Evolutionary conservation across 495 filamentous ascomycete species (phyloP), one percentile per base, ranked within the genome.

Genomic region (Aspergillus saccharolyticus): DNA sequence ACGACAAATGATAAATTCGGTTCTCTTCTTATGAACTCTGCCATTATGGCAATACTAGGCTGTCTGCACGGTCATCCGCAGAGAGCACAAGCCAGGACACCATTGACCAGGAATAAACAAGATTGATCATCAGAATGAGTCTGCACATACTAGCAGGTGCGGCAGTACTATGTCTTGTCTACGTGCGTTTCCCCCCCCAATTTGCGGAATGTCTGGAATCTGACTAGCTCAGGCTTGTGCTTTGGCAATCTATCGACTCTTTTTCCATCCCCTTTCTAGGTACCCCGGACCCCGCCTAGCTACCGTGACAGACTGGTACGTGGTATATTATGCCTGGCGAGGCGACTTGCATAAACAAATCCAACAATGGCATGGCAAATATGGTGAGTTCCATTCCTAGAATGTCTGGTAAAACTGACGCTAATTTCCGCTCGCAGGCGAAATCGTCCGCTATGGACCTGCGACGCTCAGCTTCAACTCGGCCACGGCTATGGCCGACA

Each of bases 261-360:
- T 58, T n/a, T 77, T 88, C 62, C 86, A 89, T 63, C 85, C 85
- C 5, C 66, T 87, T 5, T 77, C 83, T n/a, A 83, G 81, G 61
- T 88, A 87, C 56, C 85, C 85, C 1, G 86, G 86, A 0, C 86
- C 85, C 0, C 69, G 82, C 30, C 65, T 85, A 1, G 82, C 78
- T 52, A 81, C 79, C 24, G 45, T 70, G 46, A 67, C 67, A 42
- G 52, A 66, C 45, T 64, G 56, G 58, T 68, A 68, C 57, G 44
- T 44, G 8, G 54, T 60, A 15, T 66, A 56, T 49, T 57, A 68
- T 42, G 55, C 55, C 19, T 55, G 44, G 48, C 51, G 39, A 4
- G 68, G 68, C 43, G 63, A 68, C 48, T 55, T 58, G 14, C 65
- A 66, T 39, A 47, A 47, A n/a, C 39, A 44, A 14, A 14, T 44